These are phyloP conservation scores for Schwanniomyces etchellsii DNA, from an alignment of 1,139 yeast species.

Conservation along the genomic window DNA sequence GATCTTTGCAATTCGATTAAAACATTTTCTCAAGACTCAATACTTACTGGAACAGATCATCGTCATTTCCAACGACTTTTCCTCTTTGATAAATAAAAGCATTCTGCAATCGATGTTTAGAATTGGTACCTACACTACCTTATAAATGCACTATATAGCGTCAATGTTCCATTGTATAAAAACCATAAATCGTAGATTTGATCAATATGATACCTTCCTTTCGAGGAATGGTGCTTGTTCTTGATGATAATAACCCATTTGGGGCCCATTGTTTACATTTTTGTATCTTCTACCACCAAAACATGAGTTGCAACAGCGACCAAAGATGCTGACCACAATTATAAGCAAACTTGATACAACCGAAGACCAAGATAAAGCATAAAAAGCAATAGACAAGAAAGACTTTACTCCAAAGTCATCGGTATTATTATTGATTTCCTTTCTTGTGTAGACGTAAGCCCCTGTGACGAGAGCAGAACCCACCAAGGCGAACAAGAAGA, in stretches of 20 bases:
- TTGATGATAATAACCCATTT: slow-evolving; percentile 25
- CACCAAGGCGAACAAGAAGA: slow-evolving; percentile 27
- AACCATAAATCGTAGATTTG: too few relatives aligned
- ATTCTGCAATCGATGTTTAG: too few relatives aligned
- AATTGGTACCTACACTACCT: too few relatives aligned
- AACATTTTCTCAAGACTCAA: slow-evolving; percentile 8
- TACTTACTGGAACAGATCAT: slow-evolving; percentile 10
- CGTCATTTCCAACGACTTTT: background rate
- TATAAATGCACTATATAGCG: too few relatives aligned
- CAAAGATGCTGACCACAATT: slow-evolving; percentile 30
- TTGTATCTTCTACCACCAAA: slow-evolving; percentile 14
- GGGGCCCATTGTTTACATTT: slow-evolving; percentile 3
- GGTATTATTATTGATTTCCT: slow-evolving; percentile 25
- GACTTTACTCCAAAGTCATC: slow-evolving; percentile 30
- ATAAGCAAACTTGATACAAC: slow-evolving; percentile 33
- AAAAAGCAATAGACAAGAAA: slow-evolving; percentile 34
- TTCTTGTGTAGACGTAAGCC: slow-evolving; percentile 23
- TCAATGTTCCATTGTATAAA: too few relatives aligned
- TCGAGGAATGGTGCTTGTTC: background rate
- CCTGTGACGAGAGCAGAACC: slow-evolving; percentile 34
- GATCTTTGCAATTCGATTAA: background rate
- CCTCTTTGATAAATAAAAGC: background rate
- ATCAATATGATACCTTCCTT: background rate
- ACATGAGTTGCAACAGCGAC: slow-evolving; percentile 41
- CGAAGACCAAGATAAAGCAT: slow-evolving; percentile 41